Percentiles rank a stretch among this genome's conserved stretches.
Evolutionary conservation across 2,329 filamentous ascomycete genomes (phyloP).

Genomic region (Neurospora sp.): DNA sequence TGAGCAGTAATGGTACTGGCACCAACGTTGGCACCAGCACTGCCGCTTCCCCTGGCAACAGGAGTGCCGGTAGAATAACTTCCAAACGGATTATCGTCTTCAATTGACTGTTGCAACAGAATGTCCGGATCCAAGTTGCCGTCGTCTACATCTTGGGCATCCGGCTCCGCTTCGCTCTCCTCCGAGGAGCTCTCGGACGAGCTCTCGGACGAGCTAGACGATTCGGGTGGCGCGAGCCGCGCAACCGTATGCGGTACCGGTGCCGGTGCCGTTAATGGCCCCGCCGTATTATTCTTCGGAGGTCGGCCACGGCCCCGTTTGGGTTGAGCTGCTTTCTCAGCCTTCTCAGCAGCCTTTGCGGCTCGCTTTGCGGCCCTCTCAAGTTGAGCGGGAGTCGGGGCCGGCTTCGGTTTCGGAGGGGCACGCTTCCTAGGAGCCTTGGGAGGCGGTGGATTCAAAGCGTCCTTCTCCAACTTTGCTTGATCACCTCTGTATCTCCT

Average conservation of each 20-base stretch:
- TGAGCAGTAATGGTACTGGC: neutral
- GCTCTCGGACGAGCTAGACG: neutral
- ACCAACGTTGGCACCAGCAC: neutral
- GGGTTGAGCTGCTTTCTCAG: neutral
- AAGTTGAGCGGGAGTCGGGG: neutral
- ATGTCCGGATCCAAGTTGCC: neutral
- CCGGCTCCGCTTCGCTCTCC: neutral
- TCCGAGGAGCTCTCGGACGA: neutral
- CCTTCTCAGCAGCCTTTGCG: neutral
- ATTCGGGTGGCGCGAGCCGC: neutral
- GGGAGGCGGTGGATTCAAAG: conserved; percentile 13
- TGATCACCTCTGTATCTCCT: conserved; percentile 64
- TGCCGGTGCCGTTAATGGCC: neutral
- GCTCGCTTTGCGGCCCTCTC: neutral
- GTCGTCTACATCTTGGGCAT: neutral
- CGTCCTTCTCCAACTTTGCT: conserved; percentile 27
- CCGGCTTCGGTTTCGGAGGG: neutral
- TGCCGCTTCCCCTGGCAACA: neutral
- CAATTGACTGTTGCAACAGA: neutral
- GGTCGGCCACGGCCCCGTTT: neutral
- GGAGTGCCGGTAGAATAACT: neutral
- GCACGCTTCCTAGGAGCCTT: conserved; percentile 15
- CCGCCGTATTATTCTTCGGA: neutral
- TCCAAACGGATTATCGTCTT: neutral
- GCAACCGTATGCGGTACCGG: neutral